A percentile compares a stretch with the other conserved stretches of the same genome.
phyloP scores from a whole-genome alignment of 176 grass and related monocot genomes.

The Ensete glaucum region DNA sequence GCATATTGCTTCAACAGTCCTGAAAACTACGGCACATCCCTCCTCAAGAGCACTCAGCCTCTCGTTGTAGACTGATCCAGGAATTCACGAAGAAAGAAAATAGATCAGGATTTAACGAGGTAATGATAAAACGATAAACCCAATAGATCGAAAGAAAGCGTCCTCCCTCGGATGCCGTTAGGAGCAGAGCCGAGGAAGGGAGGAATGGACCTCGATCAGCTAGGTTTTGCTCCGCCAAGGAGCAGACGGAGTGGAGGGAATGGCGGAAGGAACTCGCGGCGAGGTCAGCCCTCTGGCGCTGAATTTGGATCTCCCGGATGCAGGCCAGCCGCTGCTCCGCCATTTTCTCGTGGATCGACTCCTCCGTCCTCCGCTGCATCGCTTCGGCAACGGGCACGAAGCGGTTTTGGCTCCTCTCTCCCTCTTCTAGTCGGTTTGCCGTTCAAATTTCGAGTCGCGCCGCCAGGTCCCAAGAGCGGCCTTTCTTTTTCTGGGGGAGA shows the following conservation, averaged over 20 bases:
- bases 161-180: neutral
- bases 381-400: neutral
- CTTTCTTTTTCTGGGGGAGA: neutral
- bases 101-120: neutral
- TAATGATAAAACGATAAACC: neutral
- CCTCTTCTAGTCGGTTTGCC: neutral
- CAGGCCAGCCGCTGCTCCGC: slow-evolving; percentile 8
- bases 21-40: neutral
- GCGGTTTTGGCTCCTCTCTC: neutral
- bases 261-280: slow-evolving; percentile 37
- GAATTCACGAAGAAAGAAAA: neutral
- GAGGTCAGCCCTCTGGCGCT: slow-evolving; percentile 17
- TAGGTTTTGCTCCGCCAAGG: slow-evolving; percentile 31
- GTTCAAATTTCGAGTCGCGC: neutral
- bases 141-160: neutral
- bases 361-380: neutral
- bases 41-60: neutral
- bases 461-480: neutral
- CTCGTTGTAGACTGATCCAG: neutral
- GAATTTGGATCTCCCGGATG: slow-evolving; percentile 22
- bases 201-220: slow-evolving; percentile 33
- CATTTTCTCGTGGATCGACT: neutral
- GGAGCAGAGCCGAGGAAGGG: neutral
- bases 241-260: slow-evolving; percentile 47
- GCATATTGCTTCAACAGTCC: neutral